Base-by-base conservation (phyloP, 2,329 filamentous ascomycete genomes). In the Exophiala sp. region DNA sequence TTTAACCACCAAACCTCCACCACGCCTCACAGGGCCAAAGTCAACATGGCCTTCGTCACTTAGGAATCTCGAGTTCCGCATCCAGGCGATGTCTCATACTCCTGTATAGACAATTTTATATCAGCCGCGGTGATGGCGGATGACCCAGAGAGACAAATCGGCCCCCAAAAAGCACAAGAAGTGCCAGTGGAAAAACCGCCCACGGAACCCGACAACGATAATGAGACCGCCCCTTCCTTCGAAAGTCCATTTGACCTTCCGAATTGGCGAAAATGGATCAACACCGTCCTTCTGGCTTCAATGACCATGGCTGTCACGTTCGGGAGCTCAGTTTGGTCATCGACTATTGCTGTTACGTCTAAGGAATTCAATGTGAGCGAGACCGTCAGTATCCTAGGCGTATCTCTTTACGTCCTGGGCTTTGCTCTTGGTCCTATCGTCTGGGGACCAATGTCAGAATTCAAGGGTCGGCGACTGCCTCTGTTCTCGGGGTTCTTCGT, bases 401-500 rank as follows among this genome's bases (percentile, higher is more conserved):
- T 87, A 0, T 84, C 75, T 0, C 60, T 81, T 12, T 71, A 80
- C 14, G 64, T 81, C 0, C 74, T 79, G 48, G 75, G 80, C 2
- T 80, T 83, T 54, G 79, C 77, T 1, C 58, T 86, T 3, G 85
- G 85, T 0, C 84, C 85, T 0, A 65, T 69, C 32, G 29, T 65
- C 3, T 67, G 67, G 63, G 7, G 38, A 3, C 66, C 68, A 5
- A 48, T 68, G 7, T 59, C 63, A 12, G 66, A 69, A 50, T 68
- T 67, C 24, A 66, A 65, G 44, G 67, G 66, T 24, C 64, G 67
- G 16, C 60, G 52, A 36, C 47, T 73, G 0, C 79, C 82, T 1
- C 80, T 86, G 2, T 68, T 86, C 16, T 71, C 69, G 1, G 83
- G 84, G 11, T 85, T 85, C 70, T 84, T 86, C 51, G 67, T 87